Evolutionary conservation across 768 basidiomycete species (phyloP), one percentile per base, ranked within the genome.

Genomic region (Galerina sulciceps): DNA sequence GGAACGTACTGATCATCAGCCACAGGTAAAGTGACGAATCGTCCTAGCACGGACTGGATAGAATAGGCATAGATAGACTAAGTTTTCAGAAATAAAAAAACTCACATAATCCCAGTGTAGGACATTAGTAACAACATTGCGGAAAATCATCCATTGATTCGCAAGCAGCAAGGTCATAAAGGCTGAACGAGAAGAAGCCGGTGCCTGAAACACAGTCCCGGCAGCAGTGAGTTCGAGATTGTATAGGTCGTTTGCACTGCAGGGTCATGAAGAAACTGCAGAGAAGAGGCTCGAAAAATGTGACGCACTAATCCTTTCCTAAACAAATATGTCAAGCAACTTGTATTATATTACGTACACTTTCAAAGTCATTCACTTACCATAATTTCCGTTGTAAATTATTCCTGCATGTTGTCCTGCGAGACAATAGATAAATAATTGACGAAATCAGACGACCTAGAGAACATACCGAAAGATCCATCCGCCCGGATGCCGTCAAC

Each of bases 71-170:
- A 46, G 47, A 54, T n/a, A 65, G 42, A 60, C 10, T 17, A 13
- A 14, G 23, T 15, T 26, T 53, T 6, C 6, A 23, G 44, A 37
- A 4, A 6, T 55, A 36, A 42, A 36, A 42, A 22, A 2, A 76
- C 86, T 66, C 57, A 89, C 87, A 64, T 86, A 84, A 63, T 90
- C 89, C 86, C 86, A 90, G 65, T 88, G 87, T 46, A 85, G 63
- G 22, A 84, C 78, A 11, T 76, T 69, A 0, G 87, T 87, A 23
- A 79, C 45, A 10, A 74, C 69, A 65, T 90, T 89, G n/a, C 75
- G 73, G 66, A 81, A 87, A 20, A 88, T 84, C 86, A 88, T 88
- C 89, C 89, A 90, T 42, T 76, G 75, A 57, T 83, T 76, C 2
- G 81, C 88, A 26, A 82, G 75, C 53, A 88, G 74, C 6, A 87